These are phyloP conservation scores for Colletotrichum nymphaeae DNA, from an alignment of 2,329 filamentous ascomycete species.

Conservation along the genomic window DNA sequence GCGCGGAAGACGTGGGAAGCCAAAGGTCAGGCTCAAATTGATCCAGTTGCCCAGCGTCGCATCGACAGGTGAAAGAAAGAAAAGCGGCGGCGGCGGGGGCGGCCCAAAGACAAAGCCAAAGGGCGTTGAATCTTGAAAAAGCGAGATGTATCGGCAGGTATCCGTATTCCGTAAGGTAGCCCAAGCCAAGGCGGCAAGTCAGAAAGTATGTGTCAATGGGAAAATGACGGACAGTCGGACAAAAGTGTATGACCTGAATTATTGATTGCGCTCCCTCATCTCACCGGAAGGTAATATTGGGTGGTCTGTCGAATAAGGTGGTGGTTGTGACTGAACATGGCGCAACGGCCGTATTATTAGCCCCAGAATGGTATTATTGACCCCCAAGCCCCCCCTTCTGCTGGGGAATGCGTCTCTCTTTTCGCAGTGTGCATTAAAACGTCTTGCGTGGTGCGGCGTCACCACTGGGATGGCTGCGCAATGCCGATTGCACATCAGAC, in stretches of 20 bases:
- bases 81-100: neutral
- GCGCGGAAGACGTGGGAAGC: neutral
- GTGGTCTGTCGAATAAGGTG: neutral
- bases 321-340: constrained; percentile 8
- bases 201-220: constrained; percentile 5
- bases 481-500: constrained; percentile 12
- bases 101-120: constrained; percentile 1
- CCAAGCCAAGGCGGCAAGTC: neutral
- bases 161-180: too few relatives aligned
- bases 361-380: constrained; percentile 7
- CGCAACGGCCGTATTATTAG: constrained; percentile 17
- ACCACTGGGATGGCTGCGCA: neutral
- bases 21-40: neutral
- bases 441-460: neutral
- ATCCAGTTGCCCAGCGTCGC: neutral
- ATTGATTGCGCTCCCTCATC: constrained; percentile 21
- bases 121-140: neutral
- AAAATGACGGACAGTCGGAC: neutral
- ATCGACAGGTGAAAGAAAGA: constrained; percentile 8
- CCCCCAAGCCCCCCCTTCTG: neutral
- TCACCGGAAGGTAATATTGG: constrained; percentile 54
- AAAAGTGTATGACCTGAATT: constrained; percentile 50
- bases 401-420: neutral
- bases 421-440: constrained; percentile 4
- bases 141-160: neutral